Percentiles rank a stretch among this genome's conserved stretches.
These are phyloP conservation scores for Tinospora cordifolia DNA, from an alignment of 164 flowering plant species.

Conservation along the genomic window DNA sequence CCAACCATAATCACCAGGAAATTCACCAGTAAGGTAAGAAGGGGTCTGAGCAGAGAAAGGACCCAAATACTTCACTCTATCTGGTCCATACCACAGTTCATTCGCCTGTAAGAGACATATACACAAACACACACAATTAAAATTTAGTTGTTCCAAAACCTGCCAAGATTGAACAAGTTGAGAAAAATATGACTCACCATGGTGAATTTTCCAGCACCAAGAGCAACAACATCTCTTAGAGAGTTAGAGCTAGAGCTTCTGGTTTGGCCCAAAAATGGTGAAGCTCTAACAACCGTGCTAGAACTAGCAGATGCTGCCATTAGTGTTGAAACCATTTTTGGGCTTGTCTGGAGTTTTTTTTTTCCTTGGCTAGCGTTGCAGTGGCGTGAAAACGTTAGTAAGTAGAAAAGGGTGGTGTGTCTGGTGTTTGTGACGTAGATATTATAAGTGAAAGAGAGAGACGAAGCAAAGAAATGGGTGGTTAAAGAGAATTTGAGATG, in stretches of 20 bases:
- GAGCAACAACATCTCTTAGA: conserved; percentile 56
- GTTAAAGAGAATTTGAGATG: conserved; percentile 21
- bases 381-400: not conserved
- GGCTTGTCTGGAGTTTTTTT: not conserved
- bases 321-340: conserved; percentile 32
- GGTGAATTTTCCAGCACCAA: conserved; percentile 57
- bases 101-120: conserved; percentile 28
- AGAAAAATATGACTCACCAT: conserved; percentile 40
- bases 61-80: conserved; percentile 89
- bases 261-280: conserved; percentile 69
- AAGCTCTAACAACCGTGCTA: conserved; percentile 45
- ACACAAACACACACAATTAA: not conserved
- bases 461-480: conserved; percentile 23
- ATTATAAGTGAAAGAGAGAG: conserved; percentile 9
- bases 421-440: too few relatives aligned
- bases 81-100: conserved; percentile 92
- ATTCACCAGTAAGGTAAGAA: conserved; percentile 83
- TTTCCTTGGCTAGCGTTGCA: not conserved
- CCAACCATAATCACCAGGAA: conserved; percentile 96
- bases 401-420: not conserved
- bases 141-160: not conserved
- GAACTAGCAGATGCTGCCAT: conserved; percentile 60
- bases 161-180: not conserved
- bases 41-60: conserved; percentile 97
- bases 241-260: conserved; percentile 42